Evolutionary conservation across 1,284 basidiomycete species (phyloP).

Genomic region (Cryptococcus maquisensis): DNA sequence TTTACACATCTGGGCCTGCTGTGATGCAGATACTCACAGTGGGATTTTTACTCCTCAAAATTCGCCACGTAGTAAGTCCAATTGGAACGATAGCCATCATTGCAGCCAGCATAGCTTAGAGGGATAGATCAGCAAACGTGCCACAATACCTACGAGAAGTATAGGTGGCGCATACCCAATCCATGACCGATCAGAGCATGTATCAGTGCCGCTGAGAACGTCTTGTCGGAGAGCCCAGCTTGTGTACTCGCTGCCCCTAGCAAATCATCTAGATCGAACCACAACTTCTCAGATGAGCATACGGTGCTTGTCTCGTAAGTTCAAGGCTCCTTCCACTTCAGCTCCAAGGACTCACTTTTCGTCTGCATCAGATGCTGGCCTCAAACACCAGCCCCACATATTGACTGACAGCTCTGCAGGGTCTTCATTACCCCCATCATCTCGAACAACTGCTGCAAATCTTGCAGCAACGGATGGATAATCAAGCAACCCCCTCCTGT

Average conservation of each 20-base stretch:
- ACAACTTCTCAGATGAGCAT: conserved; percentile 18
- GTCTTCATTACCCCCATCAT: neutral
- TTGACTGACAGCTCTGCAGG: conserved; percentile 15
- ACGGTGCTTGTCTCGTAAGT: conserved; percentile 4
- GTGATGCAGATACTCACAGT: conserved; percentile 2
- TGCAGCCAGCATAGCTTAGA: conserved; percentile 17
- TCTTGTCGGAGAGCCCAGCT: conserved; percentile 5
- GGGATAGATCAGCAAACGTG: neutral
- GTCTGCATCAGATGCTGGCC: conserved; percentile 1
- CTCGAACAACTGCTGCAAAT: neutral
- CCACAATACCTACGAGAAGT: neutral
- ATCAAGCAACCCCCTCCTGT: neutral
- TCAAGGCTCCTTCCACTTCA: neutral
- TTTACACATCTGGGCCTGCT: too few species aligned
- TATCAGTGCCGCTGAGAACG: conserved; percentile 15
- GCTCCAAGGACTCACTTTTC: conserved; percentile 11
- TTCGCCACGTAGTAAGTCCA: conserved; percentile 12
- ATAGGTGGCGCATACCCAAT: conserved; percentile 9
- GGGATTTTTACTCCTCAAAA: conserved; percentile 7
- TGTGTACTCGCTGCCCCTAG: neutral
- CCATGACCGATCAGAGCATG: conserved; percentile 22
- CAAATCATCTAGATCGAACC: conserved; percentile 18
- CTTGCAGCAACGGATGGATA: neutral
- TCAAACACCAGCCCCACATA: conserved; percentile 32
- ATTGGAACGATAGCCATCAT: conserved; percentile 23